phyloP scores from a whole-genome alignment of 306 rosid species.

The Trichosanthes cucumerina region DNA sequence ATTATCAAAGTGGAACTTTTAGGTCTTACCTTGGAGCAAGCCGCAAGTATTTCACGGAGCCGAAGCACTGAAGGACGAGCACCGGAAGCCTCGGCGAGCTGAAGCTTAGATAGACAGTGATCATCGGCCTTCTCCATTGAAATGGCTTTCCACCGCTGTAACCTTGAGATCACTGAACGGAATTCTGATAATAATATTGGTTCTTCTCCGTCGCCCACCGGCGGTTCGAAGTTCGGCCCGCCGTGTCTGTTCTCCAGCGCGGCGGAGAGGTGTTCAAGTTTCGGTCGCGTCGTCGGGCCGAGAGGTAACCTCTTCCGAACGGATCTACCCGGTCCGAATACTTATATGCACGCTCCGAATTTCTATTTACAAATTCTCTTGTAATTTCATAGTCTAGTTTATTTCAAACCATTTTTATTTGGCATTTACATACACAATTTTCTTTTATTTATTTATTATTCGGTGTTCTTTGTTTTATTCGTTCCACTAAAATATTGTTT shows the following conservation, averaged over 20 bases:
- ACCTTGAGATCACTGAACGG: not conserved
- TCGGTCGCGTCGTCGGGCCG: not conserved
- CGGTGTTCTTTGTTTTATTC: too few relatives aligned
- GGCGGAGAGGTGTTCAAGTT: not conserved
- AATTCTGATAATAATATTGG: not conserved
- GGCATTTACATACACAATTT: too few relatives aligned
- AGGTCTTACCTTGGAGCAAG: slow-evolving; percentile 42
- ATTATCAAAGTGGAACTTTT: not conserved
- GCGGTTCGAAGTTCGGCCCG: not conserved
- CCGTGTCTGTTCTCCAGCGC: not conserved
- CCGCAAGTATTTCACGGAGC: slow-evolving; percentile 38
- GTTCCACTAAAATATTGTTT: too few relatives aligned
- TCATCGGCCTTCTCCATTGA: slow-evolving; percentile 13
- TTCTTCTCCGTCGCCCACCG: not conserved
- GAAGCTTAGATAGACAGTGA: slow-evolving; percentile 11
- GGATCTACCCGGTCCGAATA: slow-evolving; percentile 9
- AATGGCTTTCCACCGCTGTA: slow-evolving; percentile 15
- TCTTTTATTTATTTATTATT: too few relatives aligned
- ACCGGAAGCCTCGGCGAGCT: slow-evolving; percentile 17
- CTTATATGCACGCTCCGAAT: not conserved
- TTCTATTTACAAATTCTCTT: not conserved
- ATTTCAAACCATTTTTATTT: too few relatives aligned
- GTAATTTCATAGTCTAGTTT: too few relatives aligned
- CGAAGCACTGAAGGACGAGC: slow-evolving; percentile 23
- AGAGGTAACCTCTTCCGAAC: not conserved